Evolutionary conservation across 1,139 yeast species (phyloP), one percentile per base, ranked within the genome.

Genomic region (Hyphopichia khmerensis): DNA sequence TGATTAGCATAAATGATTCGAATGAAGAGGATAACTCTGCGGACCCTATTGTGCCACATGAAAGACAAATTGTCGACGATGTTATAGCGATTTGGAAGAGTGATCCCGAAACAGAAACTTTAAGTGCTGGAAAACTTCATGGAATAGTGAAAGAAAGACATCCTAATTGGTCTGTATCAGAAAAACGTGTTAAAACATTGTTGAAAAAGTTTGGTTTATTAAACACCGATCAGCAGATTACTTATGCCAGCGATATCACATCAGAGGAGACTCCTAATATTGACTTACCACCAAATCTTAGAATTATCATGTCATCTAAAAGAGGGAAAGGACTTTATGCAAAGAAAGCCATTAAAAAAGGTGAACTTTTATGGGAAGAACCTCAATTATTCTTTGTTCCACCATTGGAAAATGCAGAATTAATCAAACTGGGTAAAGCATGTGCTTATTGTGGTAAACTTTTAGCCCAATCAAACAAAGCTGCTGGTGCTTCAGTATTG

Each of bases 381-480:
- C 51, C 59, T 1, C 91, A 95, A 1, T 66, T 86, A 40, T 79
- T 87, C 41, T 74, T 80, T 33, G 67, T 87, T 0, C 91, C 96
- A 0, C 87, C 88, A 1, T 71, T 87, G 52, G 93, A 87, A 15
- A 78, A 84, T 48, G 62, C 81, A 29, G 75, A 79, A 38, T 65
- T 88, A 45, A 79, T 87, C 48, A 75, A 78, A 40, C 60, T 67
- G 16, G 91, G 95, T 0, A 80, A 80, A 52, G 89, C 91, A 3
- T 91, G 98, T 60, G 74, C 91, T 1, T 77, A 78, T 55, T 91
- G 98, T 67, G 91, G 95, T 1, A 75, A 77, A 36, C 72, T 85
- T 3, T 65, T 86, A 38, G 73, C 75, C 23, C 58, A 56, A 40
- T 41, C 56, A 3, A 42, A 49, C 3, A 51, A 50, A 26, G 60